phyloP scores from a whole-genome alignment of 31 red algal genomes.

The Odonthalia washingtoniensis region DNA sequence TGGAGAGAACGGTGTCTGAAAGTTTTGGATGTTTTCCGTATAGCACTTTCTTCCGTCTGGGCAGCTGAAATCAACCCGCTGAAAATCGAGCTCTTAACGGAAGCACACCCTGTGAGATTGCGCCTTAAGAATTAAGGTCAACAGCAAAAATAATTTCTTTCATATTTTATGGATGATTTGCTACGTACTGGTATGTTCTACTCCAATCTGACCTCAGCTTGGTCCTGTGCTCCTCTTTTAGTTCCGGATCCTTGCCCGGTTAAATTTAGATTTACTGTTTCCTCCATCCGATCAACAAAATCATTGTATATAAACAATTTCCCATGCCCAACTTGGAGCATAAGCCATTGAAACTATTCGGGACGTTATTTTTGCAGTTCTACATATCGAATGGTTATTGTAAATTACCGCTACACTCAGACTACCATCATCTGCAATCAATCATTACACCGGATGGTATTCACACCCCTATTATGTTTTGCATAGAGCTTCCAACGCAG shows the following conservation, averaged over 20 bases:
- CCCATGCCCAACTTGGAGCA: conserved; percentile 22
- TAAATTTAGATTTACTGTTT: background rate
- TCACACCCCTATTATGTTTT: background rate
- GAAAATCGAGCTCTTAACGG: background rate
- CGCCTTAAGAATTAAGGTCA: background rate
- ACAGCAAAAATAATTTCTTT: conserved; percentile 3
- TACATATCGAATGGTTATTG: conserved; percentile 20
- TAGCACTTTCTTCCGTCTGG: too few species aligned
- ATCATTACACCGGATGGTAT: conserved; percentile 11
- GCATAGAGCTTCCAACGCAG: conserved; percentile 23
- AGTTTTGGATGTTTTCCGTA: too few species aligned
- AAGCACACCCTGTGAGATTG: background rate
- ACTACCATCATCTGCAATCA: background rate
- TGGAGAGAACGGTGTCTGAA: too few species aligned
- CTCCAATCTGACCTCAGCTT: background rate
- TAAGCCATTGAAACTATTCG: background rate
- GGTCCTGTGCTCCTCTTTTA: background rate
- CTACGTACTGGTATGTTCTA: background rate
- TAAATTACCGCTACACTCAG: background rate
- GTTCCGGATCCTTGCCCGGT: background rate
- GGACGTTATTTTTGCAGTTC: background rate
- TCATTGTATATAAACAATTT: background rate
- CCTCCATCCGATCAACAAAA: background rate
- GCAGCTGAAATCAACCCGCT: too few species aligned
- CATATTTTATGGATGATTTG: background rate